Conservation (phyloP, 2,329 filamentous ascomycete species). For the Grosmannia serpens region DNA sequence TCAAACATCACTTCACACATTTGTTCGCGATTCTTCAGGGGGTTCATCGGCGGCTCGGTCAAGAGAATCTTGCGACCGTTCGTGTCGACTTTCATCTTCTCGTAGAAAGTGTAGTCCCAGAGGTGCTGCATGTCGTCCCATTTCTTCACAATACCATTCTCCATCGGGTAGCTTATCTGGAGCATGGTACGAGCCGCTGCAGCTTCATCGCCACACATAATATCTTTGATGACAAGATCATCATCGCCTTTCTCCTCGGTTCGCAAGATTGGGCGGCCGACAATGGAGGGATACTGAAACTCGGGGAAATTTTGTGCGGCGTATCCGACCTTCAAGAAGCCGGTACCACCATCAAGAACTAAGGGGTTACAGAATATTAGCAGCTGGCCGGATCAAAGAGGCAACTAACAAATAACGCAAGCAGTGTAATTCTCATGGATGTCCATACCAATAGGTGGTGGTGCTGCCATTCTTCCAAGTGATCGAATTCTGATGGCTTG, state of each 20-base stretch:
- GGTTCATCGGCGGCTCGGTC: slow-evolving; percentile 70
- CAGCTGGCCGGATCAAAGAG: not conserved
- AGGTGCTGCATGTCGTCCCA: slow-evolving; percentile 99
- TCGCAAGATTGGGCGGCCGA: slow-evolving; percentile 92
- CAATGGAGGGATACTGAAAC: slow-evolving; percentile 95
- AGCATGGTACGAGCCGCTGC: slow-evolving; percentile 93
- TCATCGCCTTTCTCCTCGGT: slow-evolving; percentile 69
- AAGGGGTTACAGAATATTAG: slow-evolving; percentile 1
- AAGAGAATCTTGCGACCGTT: slow-evolving; percentile 91
- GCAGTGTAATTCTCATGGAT: not conserved
- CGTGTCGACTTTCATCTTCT: slow-evolving; percentile 91
- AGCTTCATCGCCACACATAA: slow-evolving; percentile 99
- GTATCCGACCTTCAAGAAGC: slow-evolving; percentile 99
- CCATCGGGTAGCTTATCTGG: slow-evolving; percentile 98
- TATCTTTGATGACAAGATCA: slow-evolving; percentile 74
- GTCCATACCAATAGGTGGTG: slow-evolving; percentile 42
- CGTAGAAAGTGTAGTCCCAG: slow-evolving; percentile 97
- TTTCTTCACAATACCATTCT: slow-evolving; percentile 98
- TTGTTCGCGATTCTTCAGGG: slow-evolving; percentile 88
- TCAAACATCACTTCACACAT: slow-evolving; percentile 99
- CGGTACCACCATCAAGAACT: slow-evolving; percentile 99
- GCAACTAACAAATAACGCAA: too few species aligned
- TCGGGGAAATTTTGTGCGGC: slow-evolving; percentile 99
- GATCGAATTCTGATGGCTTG: not conserved
- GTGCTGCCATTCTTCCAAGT: slow-evolving; percentile 30